Base-by-base conservation (phyloP, 345 rosid species). In the Citrus mangshanensis region DNA sequence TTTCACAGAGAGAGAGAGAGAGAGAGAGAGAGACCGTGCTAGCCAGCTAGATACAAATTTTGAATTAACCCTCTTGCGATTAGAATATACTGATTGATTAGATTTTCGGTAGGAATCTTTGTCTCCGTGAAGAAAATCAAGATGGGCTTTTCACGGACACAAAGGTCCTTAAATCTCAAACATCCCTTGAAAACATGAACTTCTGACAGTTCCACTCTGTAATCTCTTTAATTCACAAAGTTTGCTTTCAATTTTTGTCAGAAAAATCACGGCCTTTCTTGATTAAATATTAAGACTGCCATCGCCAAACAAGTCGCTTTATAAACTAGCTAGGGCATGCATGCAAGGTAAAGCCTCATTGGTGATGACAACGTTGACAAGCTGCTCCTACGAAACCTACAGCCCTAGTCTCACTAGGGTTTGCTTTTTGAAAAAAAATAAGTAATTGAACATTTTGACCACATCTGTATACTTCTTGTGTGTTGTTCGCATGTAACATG, bases 121-220 rank as follows among this genome's bases (percentile, higher is more conserved):
- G 77, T 74, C 77, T 62, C 77, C 77, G 1, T 14, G 25, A 42
- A 62, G 22, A 46, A 25, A 38, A 27, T 62, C 77, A 62, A 13
- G 65, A 18, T 62, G 59, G 69, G 25, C n/a, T 42, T 42, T 42
- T 42, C 21, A 9, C 9, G 59, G 28, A 74, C 77, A 74, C 59
- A 28, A 74, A 62, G 38, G 56, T 27, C 27, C 27, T 74, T 42
- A 25, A 14, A 74, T 27, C 70, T 62, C 70, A 19, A 40, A 74
- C 69, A 42, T 4, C 5, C 18, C 58, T 24, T 19, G 10, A 38
- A n/a, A n/a, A 24, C 13, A 71, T 51, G 37, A 34, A 34, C 64
- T 56, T 56, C 75, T 73, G 77, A 73, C 56, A 60, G 6, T 73
- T 73, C 67, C 68, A 59, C 35, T 38, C 67, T 58, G 77, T 73